phyloP scores from a whole-genome alignment of 208 protist species.

The Leishmania aethiopica region DNA sequence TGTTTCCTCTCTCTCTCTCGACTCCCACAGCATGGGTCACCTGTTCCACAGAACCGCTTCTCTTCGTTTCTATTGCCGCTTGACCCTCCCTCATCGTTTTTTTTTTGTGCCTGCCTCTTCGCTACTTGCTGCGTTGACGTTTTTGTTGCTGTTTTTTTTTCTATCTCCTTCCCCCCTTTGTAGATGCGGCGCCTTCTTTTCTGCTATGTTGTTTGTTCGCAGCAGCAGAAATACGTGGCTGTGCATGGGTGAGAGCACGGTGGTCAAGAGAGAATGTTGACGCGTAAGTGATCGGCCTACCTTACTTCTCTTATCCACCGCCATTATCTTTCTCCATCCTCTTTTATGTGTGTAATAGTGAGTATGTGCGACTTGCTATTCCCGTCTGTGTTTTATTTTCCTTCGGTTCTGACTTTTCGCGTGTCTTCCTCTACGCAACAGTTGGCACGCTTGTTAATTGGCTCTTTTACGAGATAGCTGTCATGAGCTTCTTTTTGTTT shows the following conservation, averaged over 20 bases:
- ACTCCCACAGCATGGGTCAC: background rate
- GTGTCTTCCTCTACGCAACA: background rate
- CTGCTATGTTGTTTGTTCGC: background rate
- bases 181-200: background rate
- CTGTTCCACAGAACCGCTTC: background rate
- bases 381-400: background rate
- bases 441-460: background rate
- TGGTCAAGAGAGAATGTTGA: background rate
- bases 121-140: background rate
- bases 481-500: background rate
- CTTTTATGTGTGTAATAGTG: background rate
- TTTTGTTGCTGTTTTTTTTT: too few relatives aligned
- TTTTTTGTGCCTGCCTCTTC: background rate
- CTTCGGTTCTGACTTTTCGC: background rate
- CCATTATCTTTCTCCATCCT: background rate
- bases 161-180: background rate
- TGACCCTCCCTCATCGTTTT: background rate
- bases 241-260: background rate
- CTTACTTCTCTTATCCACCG: background rate
- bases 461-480: background rate
- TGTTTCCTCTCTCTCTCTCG: background rate
- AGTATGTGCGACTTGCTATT: background rate
- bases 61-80: background rate
- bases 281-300: background rate
- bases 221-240: background rate